Percentiles rank a stretch among this genome's conserved stretches.
Conservation (phyloP, 768 basidiomycete genomes). For the Calvatia gigantea region DNA sequence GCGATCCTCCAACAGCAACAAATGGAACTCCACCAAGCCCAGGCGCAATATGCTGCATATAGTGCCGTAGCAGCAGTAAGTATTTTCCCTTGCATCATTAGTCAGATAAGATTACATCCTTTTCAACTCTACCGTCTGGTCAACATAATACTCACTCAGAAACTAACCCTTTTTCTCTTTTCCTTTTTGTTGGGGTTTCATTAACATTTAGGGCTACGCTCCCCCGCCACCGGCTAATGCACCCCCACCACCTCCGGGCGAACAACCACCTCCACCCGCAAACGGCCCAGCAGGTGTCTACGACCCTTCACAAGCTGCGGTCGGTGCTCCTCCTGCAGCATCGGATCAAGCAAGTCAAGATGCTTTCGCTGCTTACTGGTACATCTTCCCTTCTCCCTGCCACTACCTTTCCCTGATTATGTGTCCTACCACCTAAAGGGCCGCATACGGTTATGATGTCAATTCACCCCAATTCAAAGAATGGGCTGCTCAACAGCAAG, state of each 20-base stretch:
- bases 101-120: neutral
- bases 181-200: neutral
- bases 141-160: neutral
- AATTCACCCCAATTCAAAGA: conserved; percentile 73
- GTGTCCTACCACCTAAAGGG: conserved; percentile 38
- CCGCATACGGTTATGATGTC: conserved; percentile 75
- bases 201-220: conserved; percentile 41
- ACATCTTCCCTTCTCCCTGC: conserved; percentile 19
- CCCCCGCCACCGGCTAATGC: conserved; percentile 43
- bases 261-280: conserved; percentile 34
- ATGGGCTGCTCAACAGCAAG: conserved; percentile 64
- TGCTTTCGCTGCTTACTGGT: conserved; percentile 52
- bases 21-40: conserved; percentile 77
- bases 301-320: conserved; percentile 22
- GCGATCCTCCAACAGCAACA: conserved; percentile 59
- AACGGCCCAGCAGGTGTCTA: conserved; percentile 47
- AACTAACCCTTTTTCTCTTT: neutral
- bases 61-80: conserved; percentile 46
- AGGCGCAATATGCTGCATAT: conserved; percentile 71
- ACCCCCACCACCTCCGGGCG: conserved; percentile 46
- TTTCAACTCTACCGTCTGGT: neutral
- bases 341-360: conserved; percentile 23
- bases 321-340: conserved; percentile 6
- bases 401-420: neutral
- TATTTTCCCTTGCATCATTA: conserved; percentile 17